These are phyloP conservation scores for Botrytis deweyae DNA, from an alignment of 2,329 filamentous ascomycete species.

Conservation along the genomic window DNA sequence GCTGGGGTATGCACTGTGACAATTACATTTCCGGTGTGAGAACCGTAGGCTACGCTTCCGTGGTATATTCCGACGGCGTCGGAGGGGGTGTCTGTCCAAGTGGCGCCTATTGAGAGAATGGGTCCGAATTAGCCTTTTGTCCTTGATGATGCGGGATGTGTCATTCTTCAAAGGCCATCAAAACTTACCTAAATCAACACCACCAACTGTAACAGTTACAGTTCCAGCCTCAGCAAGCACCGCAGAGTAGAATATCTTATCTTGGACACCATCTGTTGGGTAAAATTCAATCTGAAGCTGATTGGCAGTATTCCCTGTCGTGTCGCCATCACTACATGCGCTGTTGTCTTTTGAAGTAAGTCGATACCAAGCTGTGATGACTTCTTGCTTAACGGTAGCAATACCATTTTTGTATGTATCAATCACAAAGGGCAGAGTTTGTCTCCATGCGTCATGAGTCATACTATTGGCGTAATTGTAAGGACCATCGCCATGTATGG, in stretches of 20 bases:
- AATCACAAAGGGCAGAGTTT: neutral
- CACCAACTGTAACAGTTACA: neutral
- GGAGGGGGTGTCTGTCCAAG: neutral
- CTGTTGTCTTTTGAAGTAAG: neutral
- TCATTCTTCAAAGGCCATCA: neutral
- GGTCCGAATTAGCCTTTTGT: neutral
- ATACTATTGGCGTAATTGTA: neutral
- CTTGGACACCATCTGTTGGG: neutral
- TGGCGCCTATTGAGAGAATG: neutral
- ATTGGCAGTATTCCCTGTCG: neutral
- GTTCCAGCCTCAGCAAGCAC: neutral
- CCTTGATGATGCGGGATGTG: neutral
- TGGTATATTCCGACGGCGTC: neutral
- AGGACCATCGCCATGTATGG: neutral
- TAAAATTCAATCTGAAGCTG: constrained; percentile 6
- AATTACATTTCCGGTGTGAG: neutral
- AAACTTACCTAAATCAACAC: neutral
- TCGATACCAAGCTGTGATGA: neutral
- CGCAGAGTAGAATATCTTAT: neutral
- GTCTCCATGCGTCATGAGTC: neutral
- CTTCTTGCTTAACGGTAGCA: neutral
- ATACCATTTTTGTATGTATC: neutral
- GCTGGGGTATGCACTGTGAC: neutral
- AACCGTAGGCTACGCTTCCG: constrained; percentile 3
- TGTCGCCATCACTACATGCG: neutral